phyloP scores from a whole-genome alignment of 805 yeast genomes.

The Candida adriatica region DNA sequence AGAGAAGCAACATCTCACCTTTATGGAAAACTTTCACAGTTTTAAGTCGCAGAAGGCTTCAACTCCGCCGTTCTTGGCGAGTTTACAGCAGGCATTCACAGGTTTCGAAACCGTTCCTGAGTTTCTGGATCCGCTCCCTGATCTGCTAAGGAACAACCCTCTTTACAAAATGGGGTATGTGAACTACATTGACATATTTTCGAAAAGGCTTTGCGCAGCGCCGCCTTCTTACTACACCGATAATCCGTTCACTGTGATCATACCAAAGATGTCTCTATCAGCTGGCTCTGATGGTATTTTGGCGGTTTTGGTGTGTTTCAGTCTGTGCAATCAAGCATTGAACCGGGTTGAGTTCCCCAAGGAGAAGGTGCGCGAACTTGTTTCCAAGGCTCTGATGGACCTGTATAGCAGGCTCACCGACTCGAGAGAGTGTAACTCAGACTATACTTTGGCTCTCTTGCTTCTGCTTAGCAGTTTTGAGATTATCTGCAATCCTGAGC shows the following conservation, averaged over 20 bases:
- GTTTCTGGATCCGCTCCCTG: constrained; percentile 42
- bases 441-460: constrained; percentile 57
- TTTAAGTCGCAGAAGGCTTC: not conserved
- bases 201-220: constrained; percentile 58
- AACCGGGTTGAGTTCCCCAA: constrained; percentile 19
- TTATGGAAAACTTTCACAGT: constrained; percentile 8
- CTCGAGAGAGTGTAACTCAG: constrained; percentile 49
- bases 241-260: constrained; percentile 58
- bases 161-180: constrained; percentile 55
- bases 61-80: constrained; percentile 1
- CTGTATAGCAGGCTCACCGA: constrained; percentile 44
- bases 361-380: constrained; percentile 42
- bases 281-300: constrained; percentile 47
- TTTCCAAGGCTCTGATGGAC: constrained; percentile 52
- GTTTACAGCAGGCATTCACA: constrained; percentile 6
- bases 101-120: constrained; percentile 15
- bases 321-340: constrained; percentile 32
- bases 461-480: constrained; percentile 54
- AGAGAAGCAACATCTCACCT: constrained; percentile 6
- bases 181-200: constrained; percentile 54
- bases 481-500: constrained; percentile 33
- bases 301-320: constrained; percentile 48
- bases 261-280: constrained; percentile 64
- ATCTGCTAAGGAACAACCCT: constrained; percentile 50
- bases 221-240: constrained; percentile 47